Base-by-base conservation (phyloP, 1,284 basidiomycete species). In the Ustilago cynodontis region DNA sequence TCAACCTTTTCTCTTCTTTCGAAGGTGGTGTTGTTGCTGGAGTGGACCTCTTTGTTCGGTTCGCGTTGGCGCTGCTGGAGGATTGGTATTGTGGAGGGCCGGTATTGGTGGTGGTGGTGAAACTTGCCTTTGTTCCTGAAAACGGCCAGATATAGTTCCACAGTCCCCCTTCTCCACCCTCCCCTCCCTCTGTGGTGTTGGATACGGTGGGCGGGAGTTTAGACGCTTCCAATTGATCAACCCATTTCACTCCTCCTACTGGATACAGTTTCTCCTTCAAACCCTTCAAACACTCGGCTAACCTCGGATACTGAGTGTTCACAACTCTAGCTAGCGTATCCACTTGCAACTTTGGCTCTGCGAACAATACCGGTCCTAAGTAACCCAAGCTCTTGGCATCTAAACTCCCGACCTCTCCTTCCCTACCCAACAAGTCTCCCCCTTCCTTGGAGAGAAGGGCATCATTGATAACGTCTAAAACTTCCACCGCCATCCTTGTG, bases 381-480 rank as follows among this genome's bases (percentile, higher is more conserved):
- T 64, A 66, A 20, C 62, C 72, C 45, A 79, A 80, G 10, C 78
- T 55, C 8, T 80, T 66, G 9, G 68, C 74, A 41, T 82, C 80
- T 7, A 77, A 31, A 18, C 71, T 65, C 2, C 54, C 63, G n/a
- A 69, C 61, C 52, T 59, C 10, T 20, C 28, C 22, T 11, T 6
- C 31, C 2, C 1, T 51, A 16, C 54, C 56, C 14, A 61, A 22
- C 39, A 45, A 9, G n/a, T 18, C 41, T 3, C 14, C n/a, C 4
- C 26, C 18, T 2, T 14, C 39, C 3, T 35, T 45, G 5, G 16
- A 22, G 14, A 31, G 8, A 20, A 79, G 29, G 1, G 65, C 64
- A 13, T 68, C 65, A n/a, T 50, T 33, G 3, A 80, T 11, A 5
- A 78, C 64, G 2, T 65, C 63, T 35, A 80, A 47, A 18, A 78